These are phyloP conservation scores for Combretum micranthum DNA, from an alignment of 345 rosid genomes.

Conservation along the genomic window DNA sequence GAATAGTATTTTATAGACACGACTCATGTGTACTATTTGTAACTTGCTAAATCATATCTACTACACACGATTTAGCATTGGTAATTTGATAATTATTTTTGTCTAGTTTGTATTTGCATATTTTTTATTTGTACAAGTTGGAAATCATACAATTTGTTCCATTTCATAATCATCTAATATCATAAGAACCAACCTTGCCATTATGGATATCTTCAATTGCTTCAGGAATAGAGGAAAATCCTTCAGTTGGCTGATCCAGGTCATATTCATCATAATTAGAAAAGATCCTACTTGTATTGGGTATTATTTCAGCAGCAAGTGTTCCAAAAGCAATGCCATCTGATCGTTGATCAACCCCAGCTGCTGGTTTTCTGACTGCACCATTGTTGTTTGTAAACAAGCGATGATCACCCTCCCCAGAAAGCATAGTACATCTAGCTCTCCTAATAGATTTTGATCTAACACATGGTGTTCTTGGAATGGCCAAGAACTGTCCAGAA, in stretches of 20 bases:
- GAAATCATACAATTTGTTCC: too few relatives aligned
- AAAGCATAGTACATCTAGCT: conserved; percentile 29
- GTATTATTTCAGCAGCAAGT: conserved; percentile 32
- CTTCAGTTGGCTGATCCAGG: conserved; percentile 53
- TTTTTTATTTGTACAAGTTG: too few relatives aligned
- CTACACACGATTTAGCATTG: too few relatives aligned
- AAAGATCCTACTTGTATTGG: conserved; percentile 23
- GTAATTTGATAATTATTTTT: not conserved
- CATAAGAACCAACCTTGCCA: conserved; percentile 34
- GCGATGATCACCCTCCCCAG: conserved; percentile 41
- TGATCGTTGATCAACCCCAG: conserved; percentile 18
- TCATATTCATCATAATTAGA: conserved; percentile 49
- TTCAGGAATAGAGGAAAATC: conserved; percentile 60
- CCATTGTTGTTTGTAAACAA: conserved; percentile 33
- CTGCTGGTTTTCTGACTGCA: conserved; percentile 12
- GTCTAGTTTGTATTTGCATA: too few relatives aligned
- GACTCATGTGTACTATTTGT: too few relatives aligned
- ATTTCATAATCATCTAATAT: not conserved
- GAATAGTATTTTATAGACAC: too few relatives aligned
- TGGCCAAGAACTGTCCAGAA: not conserved
- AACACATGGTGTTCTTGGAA: not conserved
- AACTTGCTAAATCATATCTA: too few relatives aligned
- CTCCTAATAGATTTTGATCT: conserved; percentile 20
- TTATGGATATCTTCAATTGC: conserved; percentile 72
- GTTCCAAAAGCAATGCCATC: conserved; percentile 28